These are phyloP conservation scores for Dipteronia dyeriana DNA, from an alignment of 345 rosid genomes.

Conservation along the genomic window DNA sequence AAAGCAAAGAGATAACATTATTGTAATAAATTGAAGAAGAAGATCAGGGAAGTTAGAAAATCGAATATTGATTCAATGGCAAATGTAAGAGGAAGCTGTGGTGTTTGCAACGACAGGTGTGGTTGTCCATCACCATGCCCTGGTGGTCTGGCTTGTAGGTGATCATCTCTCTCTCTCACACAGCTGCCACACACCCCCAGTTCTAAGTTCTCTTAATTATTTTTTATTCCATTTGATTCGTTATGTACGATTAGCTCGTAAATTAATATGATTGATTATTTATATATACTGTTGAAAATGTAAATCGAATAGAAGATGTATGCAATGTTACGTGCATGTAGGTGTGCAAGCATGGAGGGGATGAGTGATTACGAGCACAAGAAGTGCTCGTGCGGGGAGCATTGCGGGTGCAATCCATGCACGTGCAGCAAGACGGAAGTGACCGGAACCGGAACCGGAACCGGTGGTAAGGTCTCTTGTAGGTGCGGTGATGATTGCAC, in stretches of 20 bases:
- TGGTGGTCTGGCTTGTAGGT: slow-evolving; percentile 19
- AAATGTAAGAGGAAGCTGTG: slow-evolving; percentile 22
- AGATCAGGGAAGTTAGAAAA: too few species aligned
- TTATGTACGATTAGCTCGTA: too few species aligned
- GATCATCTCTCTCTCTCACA: neutral
- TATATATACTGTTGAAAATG: too few species aligned
- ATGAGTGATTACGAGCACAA: slow-evolving; percentile 2
- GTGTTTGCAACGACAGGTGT: slow-evolving; percentile 35
- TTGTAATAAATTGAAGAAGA: too few species aligned
- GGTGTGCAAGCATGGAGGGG: neutral
- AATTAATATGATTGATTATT: too few species aligned
- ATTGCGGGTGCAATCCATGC: slow-evolving; percentile 20
- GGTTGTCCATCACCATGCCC: slow-evolving; percentile 48
- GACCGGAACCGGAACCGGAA: neutral
- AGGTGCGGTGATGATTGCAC: neutral
- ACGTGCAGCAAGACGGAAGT: neutral
- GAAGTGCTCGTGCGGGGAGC: slow-evolving; percentile 16
- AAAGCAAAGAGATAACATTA: too few species aligned
- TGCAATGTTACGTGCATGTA: neutral
- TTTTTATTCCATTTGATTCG: too few species aligned
- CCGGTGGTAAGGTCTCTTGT: neutral
- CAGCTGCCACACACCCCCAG: neutral
- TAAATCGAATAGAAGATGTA: too few species aligned
- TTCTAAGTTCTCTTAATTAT: too few species aligned
- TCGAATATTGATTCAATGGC: slow-evolving; percentile 22